Evolutionary conservation across 106 monocot species (phyloP), one percentile per base, ranked within the genome.

Genomic region (Dendrobium catenatum): DNA sequence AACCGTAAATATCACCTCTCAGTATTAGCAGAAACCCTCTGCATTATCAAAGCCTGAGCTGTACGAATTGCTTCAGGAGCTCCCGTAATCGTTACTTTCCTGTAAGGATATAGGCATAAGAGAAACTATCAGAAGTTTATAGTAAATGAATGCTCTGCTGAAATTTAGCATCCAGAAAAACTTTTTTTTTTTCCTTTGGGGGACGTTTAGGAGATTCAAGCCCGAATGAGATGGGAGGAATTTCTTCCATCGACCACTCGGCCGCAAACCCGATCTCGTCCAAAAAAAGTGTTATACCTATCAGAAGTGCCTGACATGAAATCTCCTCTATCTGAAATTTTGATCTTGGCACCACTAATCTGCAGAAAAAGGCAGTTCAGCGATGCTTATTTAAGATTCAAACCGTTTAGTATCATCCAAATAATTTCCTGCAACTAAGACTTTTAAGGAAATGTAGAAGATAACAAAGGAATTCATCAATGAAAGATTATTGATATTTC

Each of bases 291-390:
- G 33, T 72, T 27, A 67, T 91, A 96, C 96, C 96, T 93, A 70
- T 98, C 92, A 43, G 94, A 87, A 46, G 97, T 98, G 31, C 94
- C 97, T 18, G 92, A 64, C 49, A 98, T 88, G 82, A 94, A 98
- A 88, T 98, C 97, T 42, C 97, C 97, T 88, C 94, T 87, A 86
- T 98, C 97, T 46, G 97, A 98, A 89, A 98, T 91, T 86, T 93
- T 98, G 47, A 98, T 88, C 79, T 89, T 84, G 24, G 94, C 97
- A 81, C 97, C 92, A 76, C 97, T 98, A 66, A 75, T 81, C 97
- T 98, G 89, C 58, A 89, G 13, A 47, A 51, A 26, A 24, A 51
- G 27, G 13, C 9, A 22, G 42, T 11, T 10, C 9, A 40, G 72
- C 40, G 15, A 44, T 74, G 41, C 42, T 74, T 74, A 43, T 44